Percentiles rank a stretch among this genome's conserved stretches.
phyloP scores from a whole-genome alignment of 1,284 basidiomycete genomes.

The Rhodotorula sp. region DNA sequence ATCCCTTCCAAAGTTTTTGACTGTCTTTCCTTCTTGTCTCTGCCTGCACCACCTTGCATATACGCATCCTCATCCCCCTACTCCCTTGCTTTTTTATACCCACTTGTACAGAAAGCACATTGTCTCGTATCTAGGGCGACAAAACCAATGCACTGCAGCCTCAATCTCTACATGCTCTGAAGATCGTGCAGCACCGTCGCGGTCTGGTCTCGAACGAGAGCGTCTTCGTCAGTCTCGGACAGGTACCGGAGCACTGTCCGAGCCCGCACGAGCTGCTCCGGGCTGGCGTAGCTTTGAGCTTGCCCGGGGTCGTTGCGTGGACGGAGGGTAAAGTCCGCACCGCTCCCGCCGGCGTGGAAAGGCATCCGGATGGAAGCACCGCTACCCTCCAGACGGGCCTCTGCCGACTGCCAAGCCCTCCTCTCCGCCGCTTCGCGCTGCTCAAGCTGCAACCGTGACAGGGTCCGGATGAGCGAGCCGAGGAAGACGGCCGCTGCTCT shows the following conservation, averaged over 20 bases:
- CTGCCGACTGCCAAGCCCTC: neutral
- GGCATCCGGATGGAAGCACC: slow-evolving; percentile 31
- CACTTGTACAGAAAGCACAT: too few relatives aligned
- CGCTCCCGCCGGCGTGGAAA: slow-evolving; percentile 5
- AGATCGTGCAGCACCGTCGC: slow-evolving; percentile 62
- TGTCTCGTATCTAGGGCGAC: too few relatives aligned
- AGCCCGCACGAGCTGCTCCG: slow-evolving; percentile 53
- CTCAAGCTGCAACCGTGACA: neutral
- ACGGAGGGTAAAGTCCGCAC: slow-evolving; percentile 3
- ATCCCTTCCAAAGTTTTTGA: too few relatives aligned
- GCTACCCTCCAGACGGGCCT: neutral
- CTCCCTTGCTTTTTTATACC: too few relatives aligned
- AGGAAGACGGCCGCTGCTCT: slow-evolving; percentile 79
- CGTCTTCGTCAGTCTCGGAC: slow-evolving; percentile 68
- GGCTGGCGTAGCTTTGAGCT: slow-evolving; percentile 41
- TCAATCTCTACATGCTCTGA: neutral
- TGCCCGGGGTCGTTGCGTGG: slow-evolving; percentile 38
- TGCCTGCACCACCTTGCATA: too few relatives aligned
- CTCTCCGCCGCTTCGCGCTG: neutral
- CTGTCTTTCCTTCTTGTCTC: too few relatives aligned
- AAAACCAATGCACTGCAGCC: neutral
- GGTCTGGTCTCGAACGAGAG: slow-evolving; percentile 73
- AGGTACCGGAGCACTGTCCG: slow-evolving; percentile 68
- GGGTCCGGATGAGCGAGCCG: slow-evolving; percentile 57
- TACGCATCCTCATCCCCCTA: too few relatives aligned